These are phyloP conservation scores for Colletotrichum cereale DNA, from an alignment of 2,329 filamentous ascomycete genomes.

Conservation along the genomic window DNA sequence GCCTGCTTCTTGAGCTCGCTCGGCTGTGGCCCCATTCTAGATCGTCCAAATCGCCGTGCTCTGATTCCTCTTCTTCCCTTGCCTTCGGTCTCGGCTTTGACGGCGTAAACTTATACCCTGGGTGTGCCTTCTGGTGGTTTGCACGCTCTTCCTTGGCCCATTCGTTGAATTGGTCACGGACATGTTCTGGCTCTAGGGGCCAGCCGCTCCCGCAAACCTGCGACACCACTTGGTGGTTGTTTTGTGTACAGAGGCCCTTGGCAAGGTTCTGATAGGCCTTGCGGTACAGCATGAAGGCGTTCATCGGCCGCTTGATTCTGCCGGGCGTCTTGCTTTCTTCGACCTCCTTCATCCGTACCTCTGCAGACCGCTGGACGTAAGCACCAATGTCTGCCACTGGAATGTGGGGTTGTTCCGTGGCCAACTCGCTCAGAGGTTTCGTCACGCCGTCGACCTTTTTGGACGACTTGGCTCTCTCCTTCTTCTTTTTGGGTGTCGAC, in stretches of 20 bases:
- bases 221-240: slow-evolving; percentile 95
- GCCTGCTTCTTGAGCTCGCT: slow-evolving; percentile 46
- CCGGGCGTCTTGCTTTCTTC: slow-evolving; percentile 75
- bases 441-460: slow-evolving; percentile 68
- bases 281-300: slow-evolving; percentile 97
- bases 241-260: slow-evolving; percentile 83
- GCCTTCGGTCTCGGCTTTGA: slow-evolving; percentile 71
- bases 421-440: slow-evolving; percentile 78
- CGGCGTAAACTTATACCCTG: slow-evolving; percentile 94
- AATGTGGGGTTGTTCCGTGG: slow-evolving; percentile 70
- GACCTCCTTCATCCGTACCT: slow-evolving; percentile 76
- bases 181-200: slow-evolving; percentile 79
- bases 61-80: slow-evolving; percentile 52
- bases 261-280: slow-evolving; percentile 91
- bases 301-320: slow-evolving; percentile 93
- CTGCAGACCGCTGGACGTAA: slow-evolving; percentile 80
- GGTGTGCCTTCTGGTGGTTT: slow-evolving; percentile 88
- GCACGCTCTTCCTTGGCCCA: slow-evolving; percentile 84
- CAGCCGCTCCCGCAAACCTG: slow-evolving; percentile 89
- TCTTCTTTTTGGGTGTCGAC: slow-evolving; percentile 52
- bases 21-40: slow-evolving; percentile 55
- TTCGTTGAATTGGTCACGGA: slow-evolving; percentile 81
- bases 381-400: slow-evolving; percentile 81
- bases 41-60: slow-evolving; percentile 60
- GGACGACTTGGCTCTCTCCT: slow-evolving; percentile 56